Evolutionary conservation across 2,329 filamentous ascomycete genomes (phyloP), one percentile per base, ranked within the genome.

Genomic region (Alternaria consortialis): DNA sequence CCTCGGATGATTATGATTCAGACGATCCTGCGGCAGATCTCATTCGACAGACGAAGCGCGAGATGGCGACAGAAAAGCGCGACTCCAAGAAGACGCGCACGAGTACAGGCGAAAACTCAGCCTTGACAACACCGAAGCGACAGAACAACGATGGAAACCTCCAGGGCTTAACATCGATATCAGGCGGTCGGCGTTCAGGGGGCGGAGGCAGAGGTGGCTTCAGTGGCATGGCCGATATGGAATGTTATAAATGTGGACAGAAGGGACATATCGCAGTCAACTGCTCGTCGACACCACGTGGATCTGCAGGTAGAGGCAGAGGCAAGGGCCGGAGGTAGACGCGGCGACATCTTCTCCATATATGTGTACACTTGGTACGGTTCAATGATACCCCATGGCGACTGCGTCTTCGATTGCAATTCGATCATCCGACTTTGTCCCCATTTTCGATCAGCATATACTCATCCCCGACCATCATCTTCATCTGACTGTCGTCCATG

Each of bases 111-210:
- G 58, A 64, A 60, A 81, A 81, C 52, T 79, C 79, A 25, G 84
- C 83, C 12, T 79, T 80, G 64, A 82, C 87, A 65, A 76, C 89
- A 17, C 85, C 86, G 7, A 85, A 87, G 42, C 84, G 85, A 69
- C 88, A 88, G 75, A 90, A 89, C 74, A 87, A 90, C 56, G 83
- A 91, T 53, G 89, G 67, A 57, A 69, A 89, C 62, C 78, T 92
- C 57, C 90, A 90, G 71, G 83, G 83, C 25, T 74, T 89, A 57
- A 84, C 83, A 5, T 89, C 87, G 1, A 87, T 92, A 47, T 91
- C 89, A 60, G 82, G 82, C 39, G 76, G 77, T 40, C 74, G 76
- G 64, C 75, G 57, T 44, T 62, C 50, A 55, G 53, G 27, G 31
- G 68, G 42, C n/a, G 32, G 36, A 11, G 53, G 52, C n/a, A 37